phyloP scores from a whole-genome alignment of 2,329 filamentous ascomycete genomes.

The Neofusicoccum cordaticola region DNA sequence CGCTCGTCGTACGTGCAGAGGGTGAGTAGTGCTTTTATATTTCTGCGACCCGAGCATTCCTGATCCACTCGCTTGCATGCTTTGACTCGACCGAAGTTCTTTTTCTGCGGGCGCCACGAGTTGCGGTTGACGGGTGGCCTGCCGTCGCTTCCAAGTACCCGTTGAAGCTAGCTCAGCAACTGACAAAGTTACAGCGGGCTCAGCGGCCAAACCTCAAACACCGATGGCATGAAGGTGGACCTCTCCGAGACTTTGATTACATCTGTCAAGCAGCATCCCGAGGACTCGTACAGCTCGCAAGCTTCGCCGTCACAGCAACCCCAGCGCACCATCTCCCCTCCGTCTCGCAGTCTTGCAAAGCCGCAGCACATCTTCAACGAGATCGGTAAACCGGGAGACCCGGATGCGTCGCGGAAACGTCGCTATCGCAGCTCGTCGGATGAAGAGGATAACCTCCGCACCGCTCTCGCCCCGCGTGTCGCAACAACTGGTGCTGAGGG shows the following conservation, averaged over 20 bases:
- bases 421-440: constrained; percentile 11
- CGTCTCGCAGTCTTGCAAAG: background rate
- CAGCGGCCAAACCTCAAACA: constrained; percentile 5
- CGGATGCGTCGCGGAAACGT: constrained; percentile 10
- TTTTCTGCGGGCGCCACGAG: background rate
- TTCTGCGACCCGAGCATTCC: background rate
- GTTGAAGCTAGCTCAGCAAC: constrained; percentile 1
- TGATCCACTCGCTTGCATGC: background rate
- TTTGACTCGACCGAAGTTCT: background rate
- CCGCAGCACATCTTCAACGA: background rate
- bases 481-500: background rate
- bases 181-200: constrained; percentile 11
- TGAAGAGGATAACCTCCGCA: background rate
- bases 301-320: constrained; percentile 1
- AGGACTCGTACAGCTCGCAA: background rate
- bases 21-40: constrained; percentile 39
- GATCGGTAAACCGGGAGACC: background rate
- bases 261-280: background rate
- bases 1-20: constrained; percentile 79
- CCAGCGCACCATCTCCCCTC: background rate
- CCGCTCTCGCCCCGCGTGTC: background rate
- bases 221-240: constrained; percentile 6
- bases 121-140: background rate
- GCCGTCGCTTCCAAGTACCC: background rate
- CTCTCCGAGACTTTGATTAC: background rate